Base-by-base conservation (phyloP, 129 eudicot species). In the Apium graveolens region DNA sequence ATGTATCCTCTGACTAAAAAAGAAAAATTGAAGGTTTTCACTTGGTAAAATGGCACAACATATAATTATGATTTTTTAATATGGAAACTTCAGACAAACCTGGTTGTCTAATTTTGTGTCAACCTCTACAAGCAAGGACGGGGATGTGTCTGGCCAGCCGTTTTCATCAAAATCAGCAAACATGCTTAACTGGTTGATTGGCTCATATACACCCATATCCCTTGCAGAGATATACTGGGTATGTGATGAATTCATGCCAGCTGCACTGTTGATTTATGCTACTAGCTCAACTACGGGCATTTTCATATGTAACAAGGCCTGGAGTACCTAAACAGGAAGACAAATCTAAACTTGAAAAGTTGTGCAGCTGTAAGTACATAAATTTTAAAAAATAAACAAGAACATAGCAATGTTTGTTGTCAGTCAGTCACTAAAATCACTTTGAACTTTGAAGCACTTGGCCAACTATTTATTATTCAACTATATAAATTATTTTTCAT, bases 131-230 rank as follows among this genome's bases (percentile, higher is more conserved):
- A 95, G 83, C 88, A 87, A 65, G 49, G 93, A 74, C 7, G 93
- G 79, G 41, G 96, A 81, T 75, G 92, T 77, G 80, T 90, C 90
- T 39, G 86, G 85, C 79, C 81, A 94, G 42, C 87, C 82, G 38
- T 83, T 86, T 43, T 89, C 94, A 86, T 89, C 90, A 82, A 83
- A 94, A 83, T 95, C 97, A 73, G 88, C 91, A 97, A 97, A 95
- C 91, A 92, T 87, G 82, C 85, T 86, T 82, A 95, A 80, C 77
- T 86, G 98, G 79, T 87, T 89, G 81, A 95, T 86, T 34, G 99
- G 90, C 60, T 95, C 99, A 57, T 86, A 95, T 63, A 95, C 79
- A 76, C 87, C 91, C 97, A 92, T 95, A 82, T 95, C 86, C 75
- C 88, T 90, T 43, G 91, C 85, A 62, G 89, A 86, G 62, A 95